Base-by-base conservation (phyloP, 2,329 filamentous ascomycete genomes). In the Onygena corvina region DNA sequence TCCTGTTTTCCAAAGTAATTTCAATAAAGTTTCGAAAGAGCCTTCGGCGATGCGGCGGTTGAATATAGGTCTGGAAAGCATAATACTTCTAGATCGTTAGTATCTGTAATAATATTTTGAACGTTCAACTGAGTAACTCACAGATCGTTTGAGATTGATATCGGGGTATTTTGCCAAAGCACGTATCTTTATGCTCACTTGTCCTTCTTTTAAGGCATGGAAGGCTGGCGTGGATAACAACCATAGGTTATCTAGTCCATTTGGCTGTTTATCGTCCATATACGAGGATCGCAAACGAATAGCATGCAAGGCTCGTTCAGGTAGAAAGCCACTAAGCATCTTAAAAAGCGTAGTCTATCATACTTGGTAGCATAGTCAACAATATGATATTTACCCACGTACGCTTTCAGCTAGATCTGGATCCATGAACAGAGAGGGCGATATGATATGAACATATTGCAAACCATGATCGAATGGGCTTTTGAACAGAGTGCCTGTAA, bases 321-420 rank as follows among this genome's bases (percentile, higher is more conserved):
- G 50, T 6, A 53, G 25, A 38, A 50, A 53, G 16, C 14, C 46
- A 11, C 16, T 29, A 16, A 54, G 33, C 46, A 50, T 46, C 6
- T 48, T 36, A 16, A 34, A 50, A 8, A 52, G 4, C 18, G 30
- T 11, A 42, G 38, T 42, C 50, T 54, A 34, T 6, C 11, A 29
- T n/a, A 21, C 29, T 20, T 9, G 14, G 48, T 50, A 51, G 50
- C 35, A 9, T 11, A 21, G 12, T 14, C n/a, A 30, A 8, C 16
- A 27, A 44, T 42, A 14, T 11, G 8, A 4, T 16, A 35, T 3
- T n/a, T 6, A 16, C 6, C 29, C 14, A 49, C 52, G 11, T 47
- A 54, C 53, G 1, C 49, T 42, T 51, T 54, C 36, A n/a, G 46
- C 36, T 16, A 53, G 23, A 11, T 51, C 21, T 47, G 42, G 42